Evolutionary conservation across 495 filamentous ascomycete genomes (phyloP), one percentile per base, ranked within the genome.

Genomic region (Penicillium mononematosum): DNA sequence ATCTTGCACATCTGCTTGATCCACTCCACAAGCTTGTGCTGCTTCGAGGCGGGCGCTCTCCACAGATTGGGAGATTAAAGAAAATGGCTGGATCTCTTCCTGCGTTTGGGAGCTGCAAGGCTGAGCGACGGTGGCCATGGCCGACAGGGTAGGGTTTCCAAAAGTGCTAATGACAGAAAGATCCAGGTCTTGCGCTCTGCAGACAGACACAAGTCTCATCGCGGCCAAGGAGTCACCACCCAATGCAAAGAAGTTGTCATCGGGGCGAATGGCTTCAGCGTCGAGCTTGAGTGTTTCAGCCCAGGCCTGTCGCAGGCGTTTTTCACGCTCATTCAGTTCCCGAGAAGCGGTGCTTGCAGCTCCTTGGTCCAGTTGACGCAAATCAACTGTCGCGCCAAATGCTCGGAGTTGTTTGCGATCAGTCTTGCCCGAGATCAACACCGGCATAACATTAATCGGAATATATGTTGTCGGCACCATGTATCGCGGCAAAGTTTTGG

Each of bases 221-320:
- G 85, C 84, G 17, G 73, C 71, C 45, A 88, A 73, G 12, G 84
- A 87, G 66, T 87, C 85, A 41, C 84, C 85, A 22, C 85, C 85
- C 5, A 85, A 72, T 1, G 73, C 71, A 64, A 88, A 85, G 70
- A 88, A 88, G 34, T 78, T 74, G 42, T 76, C 72, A 2, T 71
- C 68, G 3, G 61, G 64, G 7, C 66, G 58, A 19, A 78, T 76
- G 1, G 56, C 47, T 8, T 69, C 66, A 0, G 57, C 45, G 0
- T 74, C 55, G 1, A 78, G 56, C 12, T 75, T 75, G 19, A 85
- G 63, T 5, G 72, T 65, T 3, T 67, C 24, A 20, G 66, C 60
- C 82, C 81, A 84, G 16, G 73, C 60, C 16, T 65, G 46, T 11
- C 70, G 72, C 12, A 85, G 62, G 9, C 53, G 63, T 38, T 66